Evolutionary conservation across 176 grass and related monocot genomes (phyloP).

Genomic region (Oryza brachyantha): DNA sequence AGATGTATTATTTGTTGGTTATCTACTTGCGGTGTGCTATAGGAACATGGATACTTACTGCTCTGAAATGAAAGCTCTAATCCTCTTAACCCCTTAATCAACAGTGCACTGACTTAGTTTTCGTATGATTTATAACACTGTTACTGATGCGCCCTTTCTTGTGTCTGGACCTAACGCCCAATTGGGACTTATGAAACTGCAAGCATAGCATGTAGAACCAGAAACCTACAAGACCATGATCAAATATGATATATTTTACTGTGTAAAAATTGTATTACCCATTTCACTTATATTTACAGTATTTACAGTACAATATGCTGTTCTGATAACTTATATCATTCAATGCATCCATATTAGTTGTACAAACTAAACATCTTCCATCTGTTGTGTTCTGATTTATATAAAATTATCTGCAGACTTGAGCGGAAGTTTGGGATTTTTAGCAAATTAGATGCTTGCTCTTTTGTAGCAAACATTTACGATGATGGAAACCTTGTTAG

Average conservation of each 20-base stretch:
- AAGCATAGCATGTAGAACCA: neutral
- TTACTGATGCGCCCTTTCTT: neutral
- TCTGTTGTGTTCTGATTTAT: constrained; percentile 21
- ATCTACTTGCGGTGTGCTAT: neutral
- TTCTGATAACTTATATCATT: neutral
- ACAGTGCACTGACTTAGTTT: neutral
- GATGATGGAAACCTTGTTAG: constrained; percentile 95
- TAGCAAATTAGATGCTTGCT: constrained; percentile 97
- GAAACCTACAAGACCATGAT: neutral
- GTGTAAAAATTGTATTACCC: neutral
- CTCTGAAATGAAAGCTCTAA: neutral
- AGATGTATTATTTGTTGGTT: constrained; percentile 5
- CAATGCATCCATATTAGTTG: neutral
- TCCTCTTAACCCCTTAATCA: neutral
- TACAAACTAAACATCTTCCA: neutral
- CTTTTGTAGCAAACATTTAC: constrained; percentile 93
- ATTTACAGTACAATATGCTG: neutral
- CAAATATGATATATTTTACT: neutral
- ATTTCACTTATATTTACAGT: constrained; percentile 5
- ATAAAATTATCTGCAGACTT: constrained; percentile 50
- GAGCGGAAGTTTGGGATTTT: constrained; percentile 88
- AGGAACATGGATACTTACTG: constrained; percentile 2
- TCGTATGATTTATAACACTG: neutral
- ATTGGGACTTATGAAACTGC: neutral
- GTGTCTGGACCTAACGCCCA: neutral